Base-by-base conservation (phyloP, 2,329 filamentous ascomycete species). In the Venturia carpophila region DNA sequence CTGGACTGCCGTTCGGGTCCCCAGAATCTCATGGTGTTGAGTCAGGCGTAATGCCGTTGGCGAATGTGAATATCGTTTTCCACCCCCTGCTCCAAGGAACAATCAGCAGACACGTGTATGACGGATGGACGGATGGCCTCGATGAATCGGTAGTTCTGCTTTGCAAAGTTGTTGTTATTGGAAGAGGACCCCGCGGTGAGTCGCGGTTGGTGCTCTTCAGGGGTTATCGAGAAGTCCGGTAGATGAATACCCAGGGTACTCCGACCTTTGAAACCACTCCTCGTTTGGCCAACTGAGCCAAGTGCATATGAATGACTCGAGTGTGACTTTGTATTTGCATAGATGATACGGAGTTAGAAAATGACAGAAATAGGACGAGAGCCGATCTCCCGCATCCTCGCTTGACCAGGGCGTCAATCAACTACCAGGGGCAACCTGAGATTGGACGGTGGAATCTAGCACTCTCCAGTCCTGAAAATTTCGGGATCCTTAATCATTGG, bases 301-400 rank as follows among this genome's bases (percentile, higher is more conserved):
- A 58, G 30, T 58, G 52, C 52, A 15, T n/a, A 10, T 27, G 15
- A 37, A 37, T 58, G 52, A 56, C 24, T 49, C 45, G 52, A 58
- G 30, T 34, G 30, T 3, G 30, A 34, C 30, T 34, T 34, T 27
- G 17, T 34, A 34, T 30, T 24, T 52, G 17, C 24, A 52, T 19
- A 24, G 7, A 17, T n/a, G 45, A n/a, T 24, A 2, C 3, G 45
- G 17, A 24, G 6, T n/a, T 3, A 52, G n/a, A 24, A n/a, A 27
- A 6, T 5, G 30, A 24, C 24, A 52, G 7, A 24, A 6, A 6
- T 52, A 9, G 47, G 13, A 52, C 47, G 21, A 52, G 47, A 52
- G 21, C 47, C 45, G 45, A n/a, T 47, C 45, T 19, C 45, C 21
- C 45, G 45, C 13, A 10, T 15, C 9, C 39, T 41, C 39, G 39